Evolutionary conservation across 2,329 filamentous ascomycete genomes (phyloP).

Genomic region (Aspergillus ustus): DNA sequence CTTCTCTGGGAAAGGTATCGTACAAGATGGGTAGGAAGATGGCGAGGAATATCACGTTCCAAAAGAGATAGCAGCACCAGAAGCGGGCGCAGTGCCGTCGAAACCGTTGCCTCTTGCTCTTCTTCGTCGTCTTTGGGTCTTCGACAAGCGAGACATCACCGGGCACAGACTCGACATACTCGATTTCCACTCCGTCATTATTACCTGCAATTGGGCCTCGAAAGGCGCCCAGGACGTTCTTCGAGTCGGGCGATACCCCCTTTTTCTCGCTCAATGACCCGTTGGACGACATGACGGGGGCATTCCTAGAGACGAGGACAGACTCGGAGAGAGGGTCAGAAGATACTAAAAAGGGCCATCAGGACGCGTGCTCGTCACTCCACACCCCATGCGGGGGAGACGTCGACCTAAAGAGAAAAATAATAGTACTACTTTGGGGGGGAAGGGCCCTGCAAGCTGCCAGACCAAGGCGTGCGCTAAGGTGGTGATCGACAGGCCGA

Average conservation of each 20-base stretch:
- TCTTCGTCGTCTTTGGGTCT: constrained; percentile 16
- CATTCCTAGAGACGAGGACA: not conserved
- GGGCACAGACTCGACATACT: constrained; percentile 31
- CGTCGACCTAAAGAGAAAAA: constrained; percentile 5
- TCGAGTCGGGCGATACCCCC: constrained; percentile 33
- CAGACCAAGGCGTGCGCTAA: constrained; percentile 2
- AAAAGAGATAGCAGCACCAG: constrained; percentile 45
- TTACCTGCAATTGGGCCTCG: constrained; percentile 34
- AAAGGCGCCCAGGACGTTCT: constrained; percentile 36
- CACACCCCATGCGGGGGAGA: constrained; percentile 10
- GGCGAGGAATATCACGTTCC: constrained; percentile 41
- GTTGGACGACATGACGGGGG: constrained; percentile 8
- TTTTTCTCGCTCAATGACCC: constrained; percentile 32
- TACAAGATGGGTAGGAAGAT: constrained; percentile 48
- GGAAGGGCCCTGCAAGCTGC: no score
- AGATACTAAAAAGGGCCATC: not conserved
- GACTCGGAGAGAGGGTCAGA: not conserved
- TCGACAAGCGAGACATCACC: constrained; percentile 34
- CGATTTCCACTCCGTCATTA: constrained; percentile 26
- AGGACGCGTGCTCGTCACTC: not conserved
- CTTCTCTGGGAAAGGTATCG: constrained; percentile 16
- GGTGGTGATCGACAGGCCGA: constrained; percentile 14
- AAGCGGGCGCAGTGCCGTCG: constrained; percentile 43
- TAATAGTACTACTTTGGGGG: not conserved
- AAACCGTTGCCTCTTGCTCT: constrained; percentile 33